These are phyloP conservation scores for Colletotrichum phormii DNA, from an alignment of 2,329 filamentous ascomycete genomes.

Conservation along the genomic window DNA sequence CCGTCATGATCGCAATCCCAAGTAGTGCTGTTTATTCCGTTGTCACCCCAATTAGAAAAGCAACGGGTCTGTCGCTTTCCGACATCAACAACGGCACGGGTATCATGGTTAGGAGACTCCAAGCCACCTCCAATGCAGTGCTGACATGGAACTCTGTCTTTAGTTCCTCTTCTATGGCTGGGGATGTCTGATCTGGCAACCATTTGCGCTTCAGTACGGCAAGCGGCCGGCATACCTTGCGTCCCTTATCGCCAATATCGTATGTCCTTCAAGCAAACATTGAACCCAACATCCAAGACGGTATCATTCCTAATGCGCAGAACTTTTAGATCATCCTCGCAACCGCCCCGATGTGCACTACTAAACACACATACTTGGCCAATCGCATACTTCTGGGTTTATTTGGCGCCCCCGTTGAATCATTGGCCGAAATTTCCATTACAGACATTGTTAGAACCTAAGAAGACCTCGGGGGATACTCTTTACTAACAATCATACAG, in stretches of 20 bases:
- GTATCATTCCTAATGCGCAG: background rate
- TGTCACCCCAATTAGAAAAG: constrained; percentile 48
- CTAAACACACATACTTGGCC: constrained; percentile 49
- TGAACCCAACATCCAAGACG: fast-evolving
- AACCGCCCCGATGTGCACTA: constrained; percentile 43
- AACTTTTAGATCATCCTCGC: constrained; percentile 40
- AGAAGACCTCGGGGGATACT: background rate
- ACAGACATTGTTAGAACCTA: constrained; percentile 49
- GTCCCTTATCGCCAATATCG: constrained; percentile 48
- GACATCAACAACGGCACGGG: constrained; percentile 54
- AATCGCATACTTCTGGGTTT: constrained; percentile 57
- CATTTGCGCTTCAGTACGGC: constrained; percentile 58
- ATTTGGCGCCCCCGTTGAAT: constrained; percentile 58
- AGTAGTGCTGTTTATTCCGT: constrained; percentile 53
- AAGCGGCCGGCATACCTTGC: constrained; percentile 53
- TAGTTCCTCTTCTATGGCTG: constrained; percentile 57
- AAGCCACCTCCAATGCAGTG: no score
- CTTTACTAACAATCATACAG: constrained; percentile 7
- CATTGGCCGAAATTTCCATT: constrained; percentile 57
- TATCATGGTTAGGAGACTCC: constrained; percentile 44
- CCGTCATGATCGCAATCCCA: constrained; percentile 48
- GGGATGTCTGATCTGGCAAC: constrained; percentile 60
- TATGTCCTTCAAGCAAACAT: constrained; percentile 33
- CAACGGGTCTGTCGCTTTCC: constrained; percentile 46
- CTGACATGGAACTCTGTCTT: background rate